These are phyloP conservation scores for Agaricales sp. DNA, from an alignment of 1,284 basidiomycete species.

Conservation along the genomic window DNA sequence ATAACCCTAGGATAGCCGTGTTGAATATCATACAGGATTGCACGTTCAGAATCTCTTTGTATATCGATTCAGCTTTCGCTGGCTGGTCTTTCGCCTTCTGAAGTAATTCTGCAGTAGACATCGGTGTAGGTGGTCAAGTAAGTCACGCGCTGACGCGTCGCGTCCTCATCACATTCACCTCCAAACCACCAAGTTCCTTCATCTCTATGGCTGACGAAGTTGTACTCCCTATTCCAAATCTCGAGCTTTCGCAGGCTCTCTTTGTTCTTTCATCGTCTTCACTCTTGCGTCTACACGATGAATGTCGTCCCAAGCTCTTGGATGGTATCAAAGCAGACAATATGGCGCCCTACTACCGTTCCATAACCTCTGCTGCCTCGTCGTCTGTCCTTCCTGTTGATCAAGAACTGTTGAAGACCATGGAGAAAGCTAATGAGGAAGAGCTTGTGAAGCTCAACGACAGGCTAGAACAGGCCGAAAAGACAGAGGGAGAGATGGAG, in stretches of 20 bases:
- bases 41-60: constrained; percentile 49
- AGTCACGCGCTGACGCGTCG: constrained; percentile 24
- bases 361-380: constrained; percentile 35
- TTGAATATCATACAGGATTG: too few relatives aligned
- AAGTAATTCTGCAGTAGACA: constrained; percentile 36
- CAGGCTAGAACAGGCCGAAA: constrained; percentile 77
- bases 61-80: constrained; percentile 50
- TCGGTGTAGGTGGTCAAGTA: constrained; percentile 8
- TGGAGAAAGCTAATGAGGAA: constrained; percentile 71
- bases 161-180: constrained; percentile 4
- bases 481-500: constrained; percentile 90
- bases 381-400: constrained; percentile 38
- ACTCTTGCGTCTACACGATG: constrained; percentile 53
- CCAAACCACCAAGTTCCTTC: constrained; percentile 10
- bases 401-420: constrained; percentile 47
- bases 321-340: constrained; percentile 83
- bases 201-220: constrained; percentile 72
- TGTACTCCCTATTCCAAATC: constrained; percentile 79
- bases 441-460: constrained; percentile 74
- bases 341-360: constrained; percentile 76
- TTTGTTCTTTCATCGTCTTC: constrained; percentile 62
- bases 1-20: constrained; percentile 15
- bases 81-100: constrained; percentile 39
- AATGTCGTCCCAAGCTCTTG: constrained; percentile 58
- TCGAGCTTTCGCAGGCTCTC: constrained; percentile 67